Percentiles rank a stretch among this genome's conserved stretches.
Evolutionary conservation across 2,329 filamentous ascomycete species (phyloP).

Genomic region (Davidsoniella neocaledoniae): DNA sequence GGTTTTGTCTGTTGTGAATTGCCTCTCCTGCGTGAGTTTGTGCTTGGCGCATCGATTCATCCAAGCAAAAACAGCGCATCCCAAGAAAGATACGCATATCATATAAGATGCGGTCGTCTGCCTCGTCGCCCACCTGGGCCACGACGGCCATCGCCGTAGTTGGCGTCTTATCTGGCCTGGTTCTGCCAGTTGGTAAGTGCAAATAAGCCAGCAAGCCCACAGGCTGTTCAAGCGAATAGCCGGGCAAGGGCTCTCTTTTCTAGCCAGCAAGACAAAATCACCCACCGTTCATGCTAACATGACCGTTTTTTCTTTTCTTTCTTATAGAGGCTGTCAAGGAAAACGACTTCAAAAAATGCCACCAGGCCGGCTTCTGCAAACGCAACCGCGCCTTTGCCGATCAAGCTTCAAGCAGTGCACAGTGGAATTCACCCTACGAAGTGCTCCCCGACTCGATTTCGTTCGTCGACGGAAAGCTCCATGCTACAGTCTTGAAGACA

Average conservation of each 20-base stretch:
- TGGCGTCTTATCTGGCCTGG: constrained; percentile 7
- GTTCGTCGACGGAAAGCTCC: constrained; percentile 65
- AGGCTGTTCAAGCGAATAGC: no score
- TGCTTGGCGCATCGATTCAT: background rate
- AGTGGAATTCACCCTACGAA: constrained; percentile 68
- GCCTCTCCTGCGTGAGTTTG: background rate
- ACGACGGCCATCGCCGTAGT: constrained; percentile 8
- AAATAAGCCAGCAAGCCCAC: background rate
- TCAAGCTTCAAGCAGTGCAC: constrained; percentile 44
- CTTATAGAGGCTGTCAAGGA: constrained; percentile 68
- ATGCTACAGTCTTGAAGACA: constrained; percentile 68
- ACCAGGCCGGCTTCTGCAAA: constrained; percentile 93
- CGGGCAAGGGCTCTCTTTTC: background rate
- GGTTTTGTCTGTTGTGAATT: background rate
- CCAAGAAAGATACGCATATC: background rate
- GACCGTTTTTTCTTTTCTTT: background rate
- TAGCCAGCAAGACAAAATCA: background rate
- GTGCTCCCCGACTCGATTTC: constrained; percentile 54
- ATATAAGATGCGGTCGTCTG: constrained; percentile 9
- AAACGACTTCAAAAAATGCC: constrained; percentile 92
- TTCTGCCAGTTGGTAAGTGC: constrained; percentile 12
- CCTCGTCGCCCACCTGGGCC: constrained; percentile 6
- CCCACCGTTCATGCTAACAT: background rate
- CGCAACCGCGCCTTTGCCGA: constrained; percentile 86
- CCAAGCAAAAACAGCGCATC: constrained; percentile 5